These are phyloP conservation scores for Sechiopsis laciniata DNA, from an alignment of 306 rosid species.

Conservation along the genomic window DNA sequence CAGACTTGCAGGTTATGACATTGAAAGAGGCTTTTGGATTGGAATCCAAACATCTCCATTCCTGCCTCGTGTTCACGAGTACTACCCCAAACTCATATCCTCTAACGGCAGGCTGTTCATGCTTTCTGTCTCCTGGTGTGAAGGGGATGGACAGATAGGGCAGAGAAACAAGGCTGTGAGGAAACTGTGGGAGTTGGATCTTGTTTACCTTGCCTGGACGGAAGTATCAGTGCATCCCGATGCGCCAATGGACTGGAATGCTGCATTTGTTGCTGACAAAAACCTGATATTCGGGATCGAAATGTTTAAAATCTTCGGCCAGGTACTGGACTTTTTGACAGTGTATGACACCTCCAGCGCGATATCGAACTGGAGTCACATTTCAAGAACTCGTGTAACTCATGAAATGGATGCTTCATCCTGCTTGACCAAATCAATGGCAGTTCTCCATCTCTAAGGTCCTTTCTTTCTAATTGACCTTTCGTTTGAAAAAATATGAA, in stretches of 20 bases:
- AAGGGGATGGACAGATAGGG: conserved; percentile 95
- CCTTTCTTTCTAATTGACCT: conserved; percentile 13
- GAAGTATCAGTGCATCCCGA: conserved; percentile 94
- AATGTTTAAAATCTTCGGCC: conserved; percentile 99
- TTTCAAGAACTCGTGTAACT: conserved; percentile 74
- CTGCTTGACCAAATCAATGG: conserved; percentile 78
- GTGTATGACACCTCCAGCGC: conserved; percentile 62
- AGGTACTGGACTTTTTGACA: conserved; percentile 85
- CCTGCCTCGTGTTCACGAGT: conserved; percentile 75
- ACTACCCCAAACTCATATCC: conserved; percentile 81
- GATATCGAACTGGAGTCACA: conserved; percentile 60
- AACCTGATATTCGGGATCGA: conserved; percentile 83
- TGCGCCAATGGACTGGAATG: conserved; percentile 99
- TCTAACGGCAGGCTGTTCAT: conserved; percentile 65
- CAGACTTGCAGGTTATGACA: conserved; percentile 80
- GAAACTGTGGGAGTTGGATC: conserved; percentile 92
- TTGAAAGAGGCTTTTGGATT: conserved; percentile 77
- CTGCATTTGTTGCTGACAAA: conserved; percentile 65
- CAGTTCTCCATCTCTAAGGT: conserved; percentile 65
- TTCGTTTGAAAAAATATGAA: conserved; percentile 22
- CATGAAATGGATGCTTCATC: conserved; percentile 91
- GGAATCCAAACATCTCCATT: conserved; percentile 63
- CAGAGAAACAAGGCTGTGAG: conserved; percentile 90
- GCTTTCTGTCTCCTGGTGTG: conserved; percentile 95
- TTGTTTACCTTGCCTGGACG: conserved; percentile 67